Evolutionary conservation across 306 rosid genomes (phyloP), one percentile per base, ranked within the genome.

Genomic region (Trichosanthes cucumerina): DNA sequence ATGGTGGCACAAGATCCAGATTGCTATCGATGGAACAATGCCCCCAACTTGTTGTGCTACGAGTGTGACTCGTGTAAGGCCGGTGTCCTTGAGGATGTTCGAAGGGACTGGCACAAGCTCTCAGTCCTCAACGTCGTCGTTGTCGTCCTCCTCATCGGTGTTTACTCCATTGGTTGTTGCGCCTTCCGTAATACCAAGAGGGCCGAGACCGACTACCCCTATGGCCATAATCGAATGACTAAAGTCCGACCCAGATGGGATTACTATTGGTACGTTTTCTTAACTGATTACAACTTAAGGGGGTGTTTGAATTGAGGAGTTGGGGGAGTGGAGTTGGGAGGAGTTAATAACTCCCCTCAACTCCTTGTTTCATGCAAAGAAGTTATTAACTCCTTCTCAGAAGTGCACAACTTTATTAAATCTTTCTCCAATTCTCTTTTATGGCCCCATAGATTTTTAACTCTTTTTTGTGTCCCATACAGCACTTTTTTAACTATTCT

Each of bases 41-140:
- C 88, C 0, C 89, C 90, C 0, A 86, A 64, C 38, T 6, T 95
- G 80, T 58, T 92, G 3, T 94, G 98, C 84, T 95, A 95, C 75
- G 98, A 95, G 86, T 95, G 98, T 62, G 97, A 92, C 59, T 90
- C 98, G 0, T 95, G 98, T 91, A 95, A 92, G 66, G 97, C 97
- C 1, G 97, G 97, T 49, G 98, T 95, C 13, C 88, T 91, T 8
- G 98, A 95, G 77, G 81, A 86, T 28, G 82, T 92, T 12, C 84
- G 91, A 59, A 84, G 91, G 63, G 91, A 88, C 21, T 95, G 98
- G 98, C 97, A 87, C 83, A 95, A 92, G 81, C 86, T 95, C 59
- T 89, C 96, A 0, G 97, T 95, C 12, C 95, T 95, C 19, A 89
- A 82, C 54, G 88, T 94, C n/a, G 84, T 88, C 28, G 54, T 92